Conservation (phyloP, 257 asterid genomes). For the Anisodus tanguticus region DNA sequence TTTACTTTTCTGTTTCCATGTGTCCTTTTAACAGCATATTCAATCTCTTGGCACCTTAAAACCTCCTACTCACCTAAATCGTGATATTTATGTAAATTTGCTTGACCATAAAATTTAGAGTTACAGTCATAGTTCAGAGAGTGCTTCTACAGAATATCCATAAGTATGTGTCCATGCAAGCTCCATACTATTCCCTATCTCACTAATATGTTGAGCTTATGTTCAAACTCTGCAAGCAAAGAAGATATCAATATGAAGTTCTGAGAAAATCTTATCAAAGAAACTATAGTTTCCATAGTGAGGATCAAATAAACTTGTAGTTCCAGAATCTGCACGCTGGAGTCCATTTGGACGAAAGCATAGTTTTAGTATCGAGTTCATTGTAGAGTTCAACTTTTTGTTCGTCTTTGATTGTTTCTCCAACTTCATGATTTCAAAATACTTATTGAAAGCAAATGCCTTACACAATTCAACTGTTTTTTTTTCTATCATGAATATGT, state of each 20-base stretch:
- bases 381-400: neutral
- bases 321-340: neutral
- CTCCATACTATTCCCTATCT: neutral
- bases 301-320: neutral
- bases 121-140: neutral
- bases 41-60: neutral
- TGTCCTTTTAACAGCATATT: neutral
- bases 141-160: neutral
- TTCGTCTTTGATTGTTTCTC: slow-evolving; percentile 2
- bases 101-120: neutral
- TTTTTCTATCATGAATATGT: neutral
- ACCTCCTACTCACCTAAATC: neutral
- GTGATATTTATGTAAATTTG: neutral
- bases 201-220: neutral
- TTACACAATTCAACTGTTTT: neutral
- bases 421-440: neutral
- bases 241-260: neutral
- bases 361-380: too few species aligned
- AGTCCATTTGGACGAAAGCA: too few species aligned
- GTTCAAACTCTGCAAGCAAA: neutral
- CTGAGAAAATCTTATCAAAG: neutral
- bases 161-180: neutral
- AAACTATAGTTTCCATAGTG: neutral
- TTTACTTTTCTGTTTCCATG: neutral
- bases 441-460: neutral